Conservation (phyloP, 768 basidiomycete species). For the Lactarius indigo region DNA sequence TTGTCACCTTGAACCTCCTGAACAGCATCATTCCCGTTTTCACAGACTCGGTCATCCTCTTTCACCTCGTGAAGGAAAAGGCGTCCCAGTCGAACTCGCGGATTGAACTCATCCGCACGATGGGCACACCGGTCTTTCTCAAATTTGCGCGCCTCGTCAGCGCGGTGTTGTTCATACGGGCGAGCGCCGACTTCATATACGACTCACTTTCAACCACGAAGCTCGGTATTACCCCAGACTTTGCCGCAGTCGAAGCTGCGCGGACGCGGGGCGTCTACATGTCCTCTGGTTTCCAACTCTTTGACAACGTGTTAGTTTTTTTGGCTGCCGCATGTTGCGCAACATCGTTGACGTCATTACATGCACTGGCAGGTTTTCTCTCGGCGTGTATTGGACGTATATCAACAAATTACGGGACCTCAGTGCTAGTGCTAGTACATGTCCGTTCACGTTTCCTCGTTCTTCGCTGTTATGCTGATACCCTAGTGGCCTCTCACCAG, state of each 20-base stretch:
- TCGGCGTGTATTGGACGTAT: slow-evolving; percentile 8
- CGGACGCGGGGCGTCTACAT: slow-evolving; percentile 1
- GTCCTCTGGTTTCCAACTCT: slow-evolving; percentile 13
- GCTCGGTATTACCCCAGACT: background rate
- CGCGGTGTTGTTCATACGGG: slow-evolving; percentile 1
- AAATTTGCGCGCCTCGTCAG: slow-evolving; percentile 8
- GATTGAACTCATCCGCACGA: background rate
- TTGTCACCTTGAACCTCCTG: slow-evolving; percentile 13
- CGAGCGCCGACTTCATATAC: slow-evolving; percentile 8
- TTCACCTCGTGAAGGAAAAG: slow-evolving; percentile 13
- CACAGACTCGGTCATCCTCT: slow-evolving; percentile 18
- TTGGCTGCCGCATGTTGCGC: too few relatives aligned
- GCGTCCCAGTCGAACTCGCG: slow-evolving; percentile 1
- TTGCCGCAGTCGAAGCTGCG: background rate
- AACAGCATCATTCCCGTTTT: slow-evolving; percentile 16
- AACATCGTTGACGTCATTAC: background rate
- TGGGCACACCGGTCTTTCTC: slow-evolving; percentile 9
- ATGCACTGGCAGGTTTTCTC: slow-evolving; percentile 4
- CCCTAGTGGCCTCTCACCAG: background rate
- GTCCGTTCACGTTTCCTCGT: background rate
- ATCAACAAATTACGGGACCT: background rate
- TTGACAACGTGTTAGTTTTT: slow-evolving; percentile 11
- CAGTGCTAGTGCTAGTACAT: background rate
- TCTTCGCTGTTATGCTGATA: background rate
- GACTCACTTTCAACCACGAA: slow-evolving; percentile 4